phyloP scores from a whole-genome alignment of 78 protist genomes.

The Dictyostelium intermedium region DNA sequence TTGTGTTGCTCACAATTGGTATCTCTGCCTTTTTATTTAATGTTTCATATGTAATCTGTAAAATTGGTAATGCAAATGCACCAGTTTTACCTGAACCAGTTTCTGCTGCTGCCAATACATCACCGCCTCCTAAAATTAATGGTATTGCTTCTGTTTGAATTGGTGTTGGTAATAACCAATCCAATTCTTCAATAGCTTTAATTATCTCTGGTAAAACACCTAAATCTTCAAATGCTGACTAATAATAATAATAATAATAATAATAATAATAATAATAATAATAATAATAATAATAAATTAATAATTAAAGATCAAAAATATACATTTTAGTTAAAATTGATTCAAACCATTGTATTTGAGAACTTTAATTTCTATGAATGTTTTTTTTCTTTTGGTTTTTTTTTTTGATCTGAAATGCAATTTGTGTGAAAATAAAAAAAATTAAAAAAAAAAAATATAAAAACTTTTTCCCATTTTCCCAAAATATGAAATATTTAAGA shows the following conservation, averaged over 20 bases:
- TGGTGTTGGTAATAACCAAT: conserved; percentile 87
- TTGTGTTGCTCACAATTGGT: not conserved
- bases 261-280: too few relatives aligned
- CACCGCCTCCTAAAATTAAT: conserved; percentile 87
- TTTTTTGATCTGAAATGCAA: not conserved
- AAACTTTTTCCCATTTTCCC: not conserved
- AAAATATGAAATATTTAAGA: not conserved
- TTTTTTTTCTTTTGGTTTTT: too few relatives aligned
- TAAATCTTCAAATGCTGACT: conserved; percentile 88
- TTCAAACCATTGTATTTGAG: not conserved
- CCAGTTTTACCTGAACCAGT: conserved; percentile 93
- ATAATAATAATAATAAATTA: too few relatives aligned
- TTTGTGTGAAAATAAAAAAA: not conserved
- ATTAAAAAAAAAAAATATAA: not conserved
- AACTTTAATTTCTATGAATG: too few relatives aligned
- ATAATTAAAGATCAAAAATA: too few relatives aligned
- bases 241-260: too few relatives aligned
- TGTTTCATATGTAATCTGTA: conserved; percentile 82
- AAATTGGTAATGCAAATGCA: conserved; percentile 78
- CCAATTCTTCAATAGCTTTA: conserved; percentile 84
- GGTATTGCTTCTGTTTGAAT: conserved; percentile 90
- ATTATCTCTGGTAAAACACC: conserved; percentile 89
- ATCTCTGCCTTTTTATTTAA: conserved; percentile 49
- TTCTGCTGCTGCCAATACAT: conserved; percentile 92
- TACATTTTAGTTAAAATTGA: not conserved